Conservation (phyloP, 2,329 filamentous ascomycete species). For the Metarhizium robertsii region DNA sequence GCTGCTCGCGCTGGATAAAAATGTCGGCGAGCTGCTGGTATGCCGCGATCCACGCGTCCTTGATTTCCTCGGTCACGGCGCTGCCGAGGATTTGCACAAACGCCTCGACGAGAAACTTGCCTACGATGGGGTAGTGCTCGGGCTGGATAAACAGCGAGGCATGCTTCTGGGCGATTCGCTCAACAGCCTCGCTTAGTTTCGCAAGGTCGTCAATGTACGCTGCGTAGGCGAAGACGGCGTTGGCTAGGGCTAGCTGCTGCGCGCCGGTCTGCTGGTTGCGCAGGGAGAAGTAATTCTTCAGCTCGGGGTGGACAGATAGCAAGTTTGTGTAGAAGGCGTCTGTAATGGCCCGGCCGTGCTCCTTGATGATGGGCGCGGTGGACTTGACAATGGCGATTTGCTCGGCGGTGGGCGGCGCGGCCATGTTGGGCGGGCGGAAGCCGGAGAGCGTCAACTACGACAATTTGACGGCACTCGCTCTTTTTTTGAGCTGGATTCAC, state of each 20-base stretch:
- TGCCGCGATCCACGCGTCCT: constrained; percentile 61
- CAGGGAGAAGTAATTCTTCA: constrained; percentile 62
- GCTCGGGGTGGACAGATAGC: constrained; percentile 50
- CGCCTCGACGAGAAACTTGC: constrained; percentile 55
- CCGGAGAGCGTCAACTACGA: too few relatives aligned
- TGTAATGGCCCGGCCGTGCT: constrained; percentile 61
- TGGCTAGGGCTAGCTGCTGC: constrained; percentile 59
- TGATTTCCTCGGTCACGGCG: constrained; percentile 55
- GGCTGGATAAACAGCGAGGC: constrained; percentile 58
- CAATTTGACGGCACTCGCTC: too few relatives aligned
- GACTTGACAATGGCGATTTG: constrained; percentile 67
- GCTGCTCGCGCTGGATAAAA: constrained; percentile 55
- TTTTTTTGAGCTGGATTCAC: too few relatives aligned
- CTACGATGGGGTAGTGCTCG: constrained; percentile 63
- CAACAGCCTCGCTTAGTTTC: constrained; percentile 43
- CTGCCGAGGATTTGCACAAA: constrained; percentile 59
- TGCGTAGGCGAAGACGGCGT: constrained; percentile 62
- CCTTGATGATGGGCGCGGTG: constrained; percentile 61
- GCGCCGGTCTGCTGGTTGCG: constrained; percentile 59
- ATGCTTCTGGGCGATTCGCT: constrained; percentile 70
- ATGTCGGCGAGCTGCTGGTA: constrained; percentile 63
- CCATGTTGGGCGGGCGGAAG: constrained; percentile 19
- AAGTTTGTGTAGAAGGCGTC: constrained; percentile 62
- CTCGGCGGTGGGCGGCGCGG: constrained; percentile 39
- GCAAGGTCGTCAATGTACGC: constrained; percentile 60